These are phyloP conservation scores for Suillus brevipes DNA, from an alignment of 768 basidiomycete species.

Conservation along the genomic window DNA sequence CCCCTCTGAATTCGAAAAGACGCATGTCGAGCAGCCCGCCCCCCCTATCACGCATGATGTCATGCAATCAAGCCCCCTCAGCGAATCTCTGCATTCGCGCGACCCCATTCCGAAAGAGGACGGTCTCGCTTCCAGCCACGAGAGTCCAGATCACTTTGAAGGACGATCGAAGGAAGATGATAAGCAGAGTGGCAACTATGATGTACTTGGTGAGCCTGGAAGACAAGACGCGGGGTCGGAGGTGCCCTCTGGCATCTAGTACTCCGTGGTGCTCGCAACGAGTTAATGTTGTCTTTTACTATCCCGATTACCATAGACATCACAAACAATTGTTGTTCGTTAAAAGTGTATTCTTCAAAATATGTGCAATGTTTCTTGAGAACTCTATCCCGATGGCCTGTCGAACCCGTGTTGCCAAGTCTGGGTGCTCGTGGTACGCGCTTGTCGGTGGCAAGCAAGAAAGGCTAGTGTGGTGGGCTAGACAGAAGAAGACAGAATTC, in stretches of 20 bases:
- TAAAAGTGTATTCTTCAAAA: background rate
- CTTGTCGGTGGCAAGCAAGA: background rate
- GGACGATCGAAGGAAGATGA: background rate
- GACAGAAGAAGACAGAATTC: too few species aligned
- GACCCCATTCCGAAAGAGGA: background rate
- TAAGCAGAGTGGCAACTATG: background rate
- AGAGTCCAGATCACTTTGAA: background rate
- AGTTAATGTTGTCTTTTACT: background rate
- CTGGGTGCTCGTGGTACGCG: too few species aligned
- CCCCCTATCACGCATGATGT: constrained; percentile 14
- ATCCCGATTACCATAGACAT: background rate
- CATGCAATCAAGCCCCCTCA: constrained; percentile 9
- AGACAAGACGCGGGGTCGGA: background rate
- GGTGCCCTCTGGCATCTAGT: background rate
- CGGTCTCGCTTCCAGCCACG: background rate
- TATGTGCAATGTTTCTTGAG: background rate
- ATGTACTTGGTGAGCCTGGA: constrained; percentile 2
- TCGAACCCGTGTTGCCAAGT: background rate
- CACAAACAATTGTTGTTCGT: background rate
- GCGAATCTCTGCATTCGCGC: background rate
- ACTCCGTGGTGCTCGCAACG: background rate
- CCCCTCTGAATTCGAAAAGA: constrained; percentile 58
- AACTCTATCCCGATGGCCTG: too few species aligned
- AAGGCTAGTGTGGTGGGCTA: background rate
- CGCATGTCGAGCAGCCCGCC: constrained; percentile 16